Evolutionary conservation across 106 monocot species (phyloP), one percentile per base, ranked within the genome.

Genomic region (Dioscorea dumetorum): DNA sequence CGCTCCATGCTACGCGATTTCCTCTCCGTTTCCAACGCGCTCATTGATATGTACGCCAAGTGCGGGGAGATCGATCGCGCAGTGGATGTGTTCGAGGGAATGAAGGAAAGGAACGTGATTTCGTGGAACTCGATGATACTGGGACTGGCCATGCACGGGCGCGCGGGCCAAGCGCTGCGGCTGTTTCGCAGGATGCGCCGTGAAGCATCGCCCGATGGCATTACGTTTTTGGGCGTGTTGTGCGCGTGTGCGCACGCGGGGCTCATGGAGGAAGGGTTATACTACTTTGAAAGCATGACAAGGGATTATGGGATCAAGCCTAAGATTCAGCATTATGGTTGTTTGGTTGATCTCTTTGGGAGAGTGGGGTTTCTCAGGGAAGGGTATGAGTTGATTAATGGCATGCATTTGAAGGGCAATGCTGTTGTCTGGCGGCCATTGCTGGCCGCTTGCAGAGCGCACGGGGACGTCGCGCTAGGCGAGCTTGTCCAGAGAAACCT

Each of bases 11-110:
- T 71, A 4, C 60, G 73, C 12, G 21, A 56, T 6, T 33, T 66
- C 56, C 1, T 78, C 31, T 64, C 76, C 0, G 71, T 84, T 12
- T 71, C 76, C 9, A 81, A 88, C 75, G 78, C 82, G 0, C 32
- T 89, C 57, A 79, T 88, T 22, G 88, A 84, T 62, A 89, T 89
- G 88, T 85, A 89, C 17, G 76, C 82, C 8, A 89, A 89, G 57
- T 89, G 88, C 22, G 88, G 88, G 4, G 79, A 69, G 8, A 70
- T 88, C 33, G 73, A 81, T 34, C 52, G 13, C 19, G 83, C 83
- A 0, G 3, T 67, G 16, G 35, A 49, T 15, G 56, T 88, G 2
- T 88, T 88, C 49, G 67, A 79, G n/a, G 54, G 31, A 1, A 84
- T 84, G 84, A 72, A 72, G 15, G 73, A 73, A 53, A 84, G 70